Evolutionary conservation across 768 basidiomycete genomes (phyloP).

Genomic region (Tricholoma sp.): DNA sequence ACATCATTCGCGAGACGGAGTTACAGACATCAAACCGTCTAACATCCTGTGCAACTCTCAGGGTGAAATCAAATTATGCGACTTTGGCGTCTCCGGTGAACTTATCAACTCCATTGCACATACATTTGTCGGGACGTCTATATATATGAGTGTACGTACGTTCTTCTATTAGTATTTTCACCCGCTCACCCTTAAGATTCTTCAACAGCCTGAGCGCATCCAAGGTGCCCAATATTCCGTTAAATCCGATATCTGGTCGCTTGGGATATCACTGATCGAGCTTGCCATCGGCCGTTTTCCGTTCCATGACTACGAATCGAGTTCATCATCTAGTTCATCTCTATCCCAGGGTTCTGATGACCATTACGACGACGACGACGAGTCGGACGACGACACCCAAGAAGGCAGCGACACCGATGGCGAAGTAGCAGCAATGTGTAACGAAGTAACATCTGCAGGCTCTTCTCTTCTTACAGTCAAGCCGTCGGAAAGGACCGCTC

Average conservation of each 20-base stretch:
- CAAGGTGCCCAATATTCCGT: conserved; percentile 98
- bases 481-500: background rate
- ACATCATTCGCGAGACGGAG: background rate
- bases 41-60: conserved; percentile 93
- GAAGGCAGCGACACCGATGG: conserved; percentile 52
- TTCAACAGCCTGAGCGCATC: conserved; percentile 88
- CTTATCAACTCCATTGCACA: conserved; percentile 98
- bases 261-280: conserved; percentile 95
- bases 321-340: background rate
- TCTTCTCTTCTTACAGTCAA: conserved; percentile 2
- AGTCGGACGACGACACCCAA: conserved; percentile 24
- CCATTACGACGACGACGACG: background rate
- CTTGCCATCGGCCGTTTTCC: conserved; percentile 96
- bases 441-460: conserved; percentile 49
- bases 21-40: conserved; percentile 94
- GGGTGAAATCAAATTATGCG: conserved; percentile 98
- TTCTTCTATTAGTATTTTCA: conserved; percentile 2
- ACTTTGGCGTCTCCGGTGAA: conserved; percentile 98
- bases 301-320: conserved; percentile 71
- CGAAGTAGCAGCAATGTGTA: conserved; percentile 72
- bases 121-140: conserved; percentile 97
- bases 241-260: conserved; percentile 98
- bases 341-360: background rate
- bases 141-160: conserved; percentile 93
- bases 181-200: background rate